phyloP scores from a whole-genome alignment of 345 rosid species.

The Iberis pinnata region DNA sequence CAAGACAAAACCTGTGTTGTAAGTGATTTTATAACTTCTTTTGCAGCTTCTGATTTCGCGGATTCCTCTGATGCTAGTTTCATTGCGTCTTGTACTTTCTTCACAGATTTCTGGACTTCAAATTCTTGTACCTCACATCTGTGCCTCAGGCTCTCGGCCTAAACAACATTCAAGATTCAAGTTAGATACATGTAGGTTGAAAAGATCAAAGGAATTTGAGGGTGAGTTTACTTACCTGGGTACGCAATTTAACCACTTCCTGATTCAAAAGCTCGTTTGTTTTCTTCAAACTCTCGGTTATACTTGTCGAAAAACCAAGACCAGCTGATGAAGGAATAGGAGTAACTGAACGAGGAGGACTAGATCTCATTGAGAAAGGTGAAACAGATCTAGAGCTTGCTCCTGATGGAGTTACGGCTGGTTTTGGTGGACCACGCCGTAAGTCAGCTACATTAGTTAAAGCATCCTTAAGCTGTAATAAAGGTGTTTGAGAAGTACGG shows the following conservation, averaged over 20 bases:
- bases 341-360: conserved; percentile 94
- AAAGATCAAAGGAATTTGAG: not conserved
- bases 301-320: conserved; percentile 68
- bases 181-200: not conserved
- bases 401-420: conserved; percentile 63
- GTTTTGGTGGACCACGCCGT: conserved; percentile 57
- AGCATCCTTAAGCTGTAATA: conserved; percentile 76
- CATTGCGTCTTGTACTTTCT: conserved; percentile 77
- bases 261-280: conserved; percentile 88
- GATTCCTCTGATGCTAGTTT: conserved; percentile 70
- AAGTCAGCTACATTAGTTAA: conserved; percentile 56
- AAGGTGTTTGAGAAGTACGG: conserved; percentile 62
- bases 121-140: conserved; percentile 79
- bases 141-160: conserved; percentile 73
- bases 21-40: conserved; percentile 90
- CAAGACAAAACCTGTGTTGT: conserved; percentile 67
- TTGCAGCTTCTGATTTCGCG: conserved; percentile 76
- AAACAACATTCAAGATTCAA: conserved; percentile 21
- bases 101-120: conserved; percentile 74
- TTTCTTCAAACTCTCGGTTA: conserved; percentile 84
- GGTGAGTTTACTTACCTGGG: conserved; percentile 50
- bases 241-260: conserved; percentile 77
- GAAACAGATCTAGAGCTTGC: conserved; percentile 90
- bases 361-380: conserved; percentile 88
- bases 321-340: conserved; percentile 82